Conservation (phyloP, 1,284 basidiomycete species). For the Fereydounia khargensis region DNA sequence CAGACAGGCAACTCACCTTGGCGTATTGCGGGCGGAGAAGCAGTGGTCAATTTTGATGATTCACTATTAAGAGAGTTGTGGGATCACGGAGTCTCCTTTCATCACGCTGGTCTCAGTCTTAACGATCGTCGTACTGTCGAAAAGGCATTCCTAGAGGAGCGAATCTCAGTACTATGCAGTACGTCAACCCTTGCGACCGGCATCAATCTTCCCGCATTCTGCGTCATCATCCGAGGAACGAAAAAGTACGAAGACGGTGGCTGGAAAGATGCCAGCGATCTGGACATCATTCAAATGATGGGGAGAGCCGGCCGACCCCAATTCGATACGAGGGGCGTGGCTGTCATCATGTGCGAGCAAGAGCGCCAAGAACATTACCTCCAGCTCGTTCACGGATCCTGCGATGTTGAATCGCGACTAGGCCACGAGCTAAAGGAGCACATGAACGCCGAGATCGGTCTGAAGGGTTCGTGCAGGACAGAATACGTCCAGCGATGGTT, state of each 20-base stretch:
- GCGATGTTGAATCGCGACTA: constrained; percentile 36
- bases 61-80: too few species aligned
- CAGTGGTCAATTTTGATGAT: too few species aligned
- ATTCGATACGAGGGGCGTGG: constrained; percentile 66
- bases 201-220: constrained; percentile 67
- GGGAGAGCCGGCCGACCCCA: constrained; percentile 80
- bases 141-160: constrained; percentile 67
- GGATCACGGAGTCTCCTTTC: constrained; percentile 82
- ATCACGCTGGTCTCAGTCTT: constrained; percentile 78
- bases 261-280: constrained; percentile 39
- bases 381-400: constrained; percentile 28
- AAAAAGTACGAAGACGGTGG: constrained; percentile 28
- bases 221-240: constrained; percentile 50
- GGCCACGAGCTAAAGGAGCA: constrained; percentile 37
- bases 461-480: constrained; percentile 1
- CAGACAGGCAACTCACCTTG: too few species aligned
- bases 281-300: constrained; percentile 64
- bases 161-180: constrained; percentile 58
- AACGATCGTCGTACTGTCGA: constrained; percentile 73
- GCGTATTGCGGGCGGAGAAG: too few species aligned
- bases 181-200: constrained; percentile 76
- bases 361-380: constrained; percentile 28
- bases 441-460: constrained; percentile 42
- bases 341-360: constrained; percentile 48
- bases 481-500: constrained; percentile 6